These are phyloP conservation scores for Psilocybe tampanensis DNA, from an alignment of 768 basidiomycete species.

Conservation along the genomic window DNA sequence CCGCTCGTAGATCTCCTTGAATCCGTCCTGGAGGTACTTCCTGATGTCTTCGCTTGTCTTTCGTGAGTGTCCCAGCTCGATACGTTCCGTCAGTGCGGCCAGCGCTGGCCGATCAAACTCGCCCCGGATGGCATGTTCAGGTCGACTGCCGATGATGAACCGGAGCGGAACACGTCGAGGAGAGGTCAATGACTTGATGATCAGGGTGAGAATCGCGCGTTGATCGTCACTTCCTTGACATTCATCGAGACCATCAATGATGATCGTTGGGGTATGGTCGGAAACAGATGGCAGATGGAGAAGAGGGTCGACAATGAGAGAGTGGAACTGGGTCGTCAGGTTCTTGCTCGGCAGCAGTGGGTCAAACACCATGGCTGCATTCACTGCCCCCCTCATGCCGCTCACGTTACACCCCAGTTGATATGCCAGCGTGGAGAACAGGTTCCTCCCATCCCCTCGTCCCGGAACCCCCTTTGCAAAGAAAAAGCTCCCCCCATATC, in stretches of 20 bases:
- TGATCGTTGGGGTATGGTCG: background rate
- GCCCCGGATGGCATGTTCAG: background rate
- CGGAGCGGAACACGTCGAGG: background rate
- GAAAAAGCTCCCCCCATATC: slow-evolving; percentile 8
- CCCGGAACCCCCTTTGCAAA: slow-evolving; percentile 1
- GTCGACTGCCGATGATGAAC: slow-evolving; percentile 1
- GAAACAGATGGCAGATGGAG: background rate
- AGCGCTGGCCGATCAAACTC: background rate
- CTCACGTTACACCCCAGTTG: background rate
- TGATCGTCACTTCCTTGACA: background rate
- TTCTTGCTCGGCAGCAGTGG: background rate
- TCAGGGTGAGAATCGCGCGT: background rate
- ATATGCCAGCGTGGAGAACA: slow-evolving; percentile 9
- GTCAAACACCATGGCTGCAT: background rate
- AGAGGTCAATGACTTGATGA: background rate
- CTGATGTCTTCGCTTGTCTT: background rate
- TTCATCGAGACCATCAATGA: slow-evolving; percentile 5
- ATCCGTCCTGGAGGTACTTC: background rate
- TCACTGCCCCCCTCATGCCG: background rate
- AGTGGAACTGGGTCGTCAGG: background rate
- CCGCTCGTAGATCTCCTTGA: background rate
- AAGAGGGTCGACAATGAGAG: background rate
- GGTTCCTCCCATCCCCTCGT: background rate
- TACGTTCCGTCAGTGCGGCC: background rate
- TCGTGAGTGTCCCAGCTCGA: background rate